These are phyloP conservation scores for Ophidiomyces ophidiicola DNA, from an alignment of 2,329 filamentous ascomycete genomes.

Conservation along the genomic window DNA sequence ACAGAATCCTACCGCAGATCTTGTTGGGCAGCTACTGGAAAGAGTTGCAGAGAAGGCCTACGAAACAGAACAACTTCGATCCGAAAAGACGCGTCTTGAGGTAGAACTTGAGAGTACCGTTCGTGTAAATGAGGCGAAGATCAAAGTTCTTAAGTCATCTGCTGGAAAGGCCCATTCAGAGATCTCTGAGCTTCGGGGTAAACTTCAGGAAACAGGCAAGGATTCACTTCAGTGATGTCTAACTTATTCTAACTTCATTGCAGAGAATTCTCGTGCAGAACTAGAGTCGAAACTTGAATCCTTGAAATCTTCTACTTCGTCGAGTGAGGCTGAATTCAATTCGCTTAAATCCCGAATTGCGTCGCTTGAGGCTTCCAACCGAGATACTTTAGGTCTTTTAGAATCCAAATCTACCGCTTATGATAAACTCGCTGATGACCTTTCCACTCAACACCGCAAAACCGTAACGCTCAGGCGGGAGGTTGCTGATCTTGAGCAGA, in stretches of 20 bases:
- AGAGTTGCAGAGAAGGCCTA: slow-evolving; percentile 67
- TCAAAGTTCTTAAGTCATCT: slow-evolving; percentile 66
- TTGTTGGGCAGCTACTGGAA: slow-evolving; percentile 62
- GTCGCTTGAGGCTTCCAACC: slow-evolving; percentile 80
- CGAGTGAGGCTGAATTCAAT: slow-evolving; percentile 54
- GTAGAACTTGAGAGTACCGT: slow-evolving; percentile 90
- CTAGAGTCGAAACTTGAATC: slow-evolving; percentile 72
- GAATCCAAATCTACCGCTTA: slow-evolving; percentile 82
- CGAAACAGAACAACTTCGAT: slow-evolving; percentile 67
- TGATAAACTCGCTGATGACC: slow-evolving; percentile 71
- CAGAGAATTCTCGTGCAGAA: slow-evolving; percentile 63
- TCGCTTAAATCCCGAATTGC: slow-evolving; percentile 70
- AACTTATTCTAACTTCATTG: slow-evolving; percentile 15
- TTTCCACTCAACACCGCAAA: slow-evolving; percentile 80
- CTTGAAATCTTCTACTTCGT: slow-evolving; percentile 61
- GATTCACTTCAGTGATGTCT: slow-evolving; percentile 1
- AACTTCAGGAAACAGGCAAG: slow-evolving; percentile 69
- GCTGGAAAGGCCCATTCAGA: slow-evolving; percentile 76
- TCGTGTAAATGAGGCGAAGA: slow-evolving; percentile 68
- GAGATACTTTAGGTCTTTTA: slow-evolving; percentile 76
- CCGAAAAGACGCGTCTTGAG: slow-evolving; percentile 77
- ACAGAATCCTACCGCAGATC: slow-evolving; percentile 56
- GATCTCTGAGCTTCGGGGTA: slow-evolving; percentile 65
- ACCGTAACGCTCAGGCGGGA: slow-evolving; percentile 73
- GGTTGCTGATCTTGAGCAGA: slow-evolving; percentile 67